Evolutionary conservation across 331 rosid species (phyloP).

Genomic region (Saraca asoca): DNA sequence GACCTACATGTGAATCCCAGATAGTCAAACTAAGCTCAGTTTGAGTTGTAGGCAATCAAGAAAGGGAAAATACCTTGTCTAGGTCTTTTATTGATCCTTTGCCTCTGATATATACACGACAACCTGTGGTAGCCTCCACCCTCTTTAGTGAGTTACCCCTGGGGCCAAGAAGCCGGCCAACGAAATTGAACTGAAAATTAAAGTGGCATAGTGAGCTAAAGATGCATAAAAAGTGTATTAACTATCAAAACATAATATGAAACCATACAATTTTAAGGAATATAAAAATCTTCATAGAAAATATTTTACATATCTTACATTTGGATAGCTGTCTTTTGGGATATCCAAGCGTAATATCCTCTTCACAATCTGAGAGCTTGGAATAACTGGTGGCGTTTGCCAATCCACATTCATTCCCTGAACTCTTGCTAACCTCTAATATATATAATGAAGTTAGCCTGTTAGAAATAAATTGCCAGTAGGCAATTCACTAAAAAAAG

Average conservation of each 20-base stretch:
- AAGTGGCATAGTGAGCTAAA: slow-evolving; percentile 34
- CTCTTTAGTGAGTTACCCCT: slow-evolving; percentile 93
- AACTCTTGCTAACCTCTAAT: slow-evolving; percentile 64
- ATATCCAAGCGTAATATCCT: slow-evolving; percentile 88
- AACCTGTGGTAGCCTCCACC: slow-evolving; percentile 93
- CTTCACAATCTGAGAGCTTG: slow-evolving; percentile 74
- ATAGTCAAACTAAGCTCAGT: slow-evolving; percentile 1
- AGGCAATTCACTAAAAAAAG: no score
- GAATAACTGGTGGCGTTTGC: slow-evolving; percentile 75
- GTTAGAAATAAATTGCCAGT: slow-evolving; percentile 32
- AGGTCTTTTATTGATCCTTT: slow-evolving; percentile 90
- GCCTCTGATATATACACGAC: slow-evolving; percentile 96
- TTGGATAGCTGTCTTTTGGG: slow-evolving; percentile 80
- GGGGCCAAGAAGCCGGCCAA: slow-evolving; percentile 96
- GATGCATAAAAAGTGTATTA: background rate
- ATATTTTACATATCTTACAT: slow-evolving; percentile 54
- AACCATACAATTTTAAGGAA: background rate
- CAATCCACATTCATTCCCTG: slow-evolving; percentile 80
- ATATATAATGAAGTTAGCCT: slow-evolving; percentile 33
- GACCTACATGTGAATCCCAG: background rate
- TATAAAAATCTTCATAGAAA: no score
- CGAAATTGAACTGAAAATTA: slow-evolving; percentile 78
- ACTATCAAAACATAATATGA: slow-evolving; percentile 13
- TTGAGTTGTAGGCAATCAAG: slow-evolving; percentile 8
- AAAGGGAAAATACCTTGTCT: slow-evolving; percentile 64